Evolutionary conservation across 2,329 filamentous ascomycete species (phyloP).

Genomic region (Mariannaea sp.): DNA sequence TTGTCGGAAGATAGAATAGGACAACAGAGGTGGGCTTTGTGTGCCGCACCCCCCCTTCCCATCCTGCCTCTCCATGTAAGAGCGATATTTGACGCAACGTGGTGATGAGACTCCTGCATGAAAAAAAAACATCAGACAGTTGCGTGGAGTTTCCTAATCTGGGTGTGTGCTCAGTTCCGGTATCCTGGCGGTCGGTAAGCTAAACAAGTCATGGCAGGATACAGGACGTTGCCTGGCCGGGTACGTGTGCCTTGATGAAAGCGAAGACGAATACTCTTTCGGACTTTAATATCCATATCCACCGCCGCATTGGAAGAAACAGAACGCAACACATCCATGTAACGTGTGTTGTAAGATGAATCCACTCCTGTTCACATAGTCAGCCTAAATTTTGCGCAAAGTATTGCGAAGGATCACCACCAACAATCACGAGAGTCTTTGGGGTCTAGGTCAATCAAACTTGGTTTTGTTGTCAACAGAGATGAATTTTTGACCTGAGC

Average conservation of each 20-base stretch:
- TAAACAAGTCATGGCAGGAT: background rate
- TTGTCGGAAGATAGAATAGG: too few species aligned
- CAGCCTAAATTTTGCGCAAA: too few species aligned
- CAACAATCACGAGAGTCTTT: too few species aligned
- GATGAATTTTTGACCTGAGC: constrained; percentile 9
- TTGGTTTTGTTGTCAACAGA: too few species aligned
- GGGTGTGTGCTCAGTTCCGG: background rate
- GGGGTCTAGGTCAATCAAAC: too few species aligned
- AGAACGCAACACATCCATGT: background rate
- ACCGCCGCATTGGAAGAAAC: background rate
- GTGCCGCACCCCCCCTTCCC: background rate
- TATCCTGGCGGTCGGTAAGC: background rate
- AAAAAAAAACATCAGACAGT: background rate
- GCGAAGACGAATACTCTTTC: background rate
- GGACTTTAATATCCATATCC: background rate
- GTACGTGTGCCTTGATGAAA: too few species aligned
- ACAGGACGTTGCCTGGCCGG: background rate
- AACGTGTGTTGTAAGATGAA: background rate
- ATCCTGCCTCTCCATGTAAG: too few species aligned
- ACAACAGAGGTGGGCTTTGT: too few species aligned
- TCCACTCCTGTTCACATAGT: too few species aligned
- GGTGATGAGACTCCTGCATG: background rate
- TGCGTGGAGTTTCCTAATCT: background rate
- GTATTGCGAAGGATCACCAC: too few species aligned
- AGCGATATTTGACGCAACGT: background rate